A percentile compares a stretch with the other conserved stretches of the same genome.
These are phyloP conservation scores for Diaporthe vexans DNA, from an alignment of 2,329 filamentous ascomycete species.

Conservation along the genomic window DNA sequence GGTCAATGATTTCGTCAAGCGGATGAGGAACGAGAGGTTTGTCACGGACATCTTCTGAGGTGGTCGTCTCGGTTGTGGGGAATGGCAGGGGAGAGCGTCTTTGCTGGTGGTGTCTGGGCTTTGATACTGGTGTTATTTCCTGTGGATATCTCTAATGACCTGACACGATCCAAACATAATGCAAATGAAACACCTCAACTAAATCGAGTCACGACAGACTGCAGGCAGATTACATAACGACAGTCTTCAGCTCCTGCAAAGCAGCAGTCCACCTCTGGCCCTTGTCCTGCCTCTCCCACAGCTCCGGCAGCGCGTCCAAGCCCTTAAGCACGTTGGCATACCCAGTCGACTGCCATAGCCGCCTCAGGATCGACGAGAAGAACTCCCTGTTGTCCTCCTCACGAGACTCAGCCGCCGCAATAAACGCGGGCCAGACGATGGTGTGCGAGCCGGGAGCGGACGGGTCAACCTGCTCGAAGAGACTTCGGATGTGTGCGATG, in stretches of 20 bases:
- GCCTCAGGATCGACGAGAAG: constrained; percentile 32
- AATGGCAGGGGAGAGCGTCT: background rate
- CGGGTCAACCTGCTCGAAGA: constrained; percentile 37
- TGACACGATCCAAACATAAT: background rate
- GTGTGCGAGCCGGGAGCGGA: constrained; percentile 37
- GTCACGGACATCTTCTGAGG: constrained; percentile 69
- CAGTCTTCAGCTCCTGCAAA: constrained; percentile 35
- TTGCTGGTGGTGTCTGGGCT: background rate
- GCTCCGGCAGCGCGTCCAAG: constrained; percentile 23
- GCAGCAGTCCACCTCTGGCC: constrained; percentile 37
- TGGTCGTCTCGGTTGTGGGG: background rate
- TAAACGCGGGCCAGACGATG: constrained; percentile 40
- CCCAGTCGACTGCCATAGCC: constrained; percentile 36
- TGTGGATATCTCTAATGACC: constrained; percentile 12
- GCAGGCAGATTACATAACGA: constrained; percentile 32
- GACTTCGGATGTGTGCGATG: constrained; percentile 22
- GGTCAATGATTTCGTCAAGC: constrained; percentile 62
- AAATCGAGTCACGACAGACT: background rate
- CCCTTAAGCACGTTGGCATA: constrained; percentile 37
- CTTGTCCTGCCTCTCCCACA: constrained; percentile 33
- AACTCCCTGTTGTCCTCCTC: constrained; percentile 30
- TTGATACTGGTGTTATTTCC: background rate
- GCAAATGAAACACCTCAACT: background rate
- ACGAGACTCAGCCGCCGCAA: constrained; percentile 38
- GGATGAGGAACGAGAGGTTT: constrained; percentile 67